A percentile compares a stretch with the other conserved stretches of the same genome.
phyloP scores from a whole-genome alignment of 1,284 basidiomycete genomes.

The Cryptococcus sp. region DNA sequence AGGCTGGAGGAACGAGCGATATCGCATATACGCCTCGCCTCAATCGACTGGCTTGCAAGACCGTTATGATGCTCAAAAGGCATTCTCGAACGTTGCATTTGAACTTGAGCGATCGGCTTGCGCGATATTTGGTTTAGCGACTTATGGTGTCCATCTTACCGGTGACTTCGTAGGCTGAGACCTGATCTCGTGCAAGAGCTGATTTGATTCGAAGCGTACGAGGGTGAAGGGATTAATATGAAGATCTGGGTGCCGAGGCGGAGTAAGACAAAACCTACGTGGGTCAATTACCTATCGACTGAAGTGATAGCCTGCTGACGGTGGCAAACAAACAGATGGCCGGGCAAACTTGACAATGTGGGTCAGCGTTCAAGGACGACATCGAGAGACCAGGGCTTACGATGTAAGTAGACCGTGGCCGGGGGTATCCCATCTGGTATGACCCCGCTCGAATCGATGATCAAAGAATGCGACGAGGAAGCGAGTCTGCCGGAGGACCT shows the following conservation, averaged over 20 bases:
- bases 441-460: conserved; percentile 69
- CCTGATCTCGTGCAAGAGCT: background rate
- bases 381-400: background rate
- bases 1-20: conserved; percentile 78
- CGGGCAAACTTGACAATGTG: conserved; percentile 57
- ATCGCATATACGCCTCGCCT: conserved; percentile 74
- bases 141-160: conserved; percentile 62
- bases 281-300: conserved; percentile 39
- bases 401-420: conserved; percentile 51
- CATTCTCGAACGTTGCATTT: conserved; percentile 67
- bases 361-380: conserved; percentile 3
- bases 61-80: conserved; percentile 36
- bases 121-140: conserved; percentile 82
- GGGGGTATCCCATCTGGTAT: conserved; percentile 69
- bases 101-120: conserved; percentile 81
- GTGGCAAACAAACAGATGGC: conserved; percentile 58
- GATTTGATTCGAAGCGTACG: conserved; percentile 34
- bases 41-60: conserved; percentile 50
- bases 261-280: conserved; percentile 83
- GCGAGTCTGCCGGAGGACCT: conserved; percentile 71
- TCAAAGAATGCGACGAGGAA: conserved; percentile 93
- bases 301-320: conserved; percentile 2
- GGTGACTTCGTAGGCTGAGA: conserved; percentile 23
- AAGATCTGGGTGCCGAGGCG: conserved; percentile 86
- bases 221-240: conserved; percentile 52